Base-by-base conservation (phyloP, 2,329 filamentous ascomycete species). In the Arthrocladium fulminans region DNA sequence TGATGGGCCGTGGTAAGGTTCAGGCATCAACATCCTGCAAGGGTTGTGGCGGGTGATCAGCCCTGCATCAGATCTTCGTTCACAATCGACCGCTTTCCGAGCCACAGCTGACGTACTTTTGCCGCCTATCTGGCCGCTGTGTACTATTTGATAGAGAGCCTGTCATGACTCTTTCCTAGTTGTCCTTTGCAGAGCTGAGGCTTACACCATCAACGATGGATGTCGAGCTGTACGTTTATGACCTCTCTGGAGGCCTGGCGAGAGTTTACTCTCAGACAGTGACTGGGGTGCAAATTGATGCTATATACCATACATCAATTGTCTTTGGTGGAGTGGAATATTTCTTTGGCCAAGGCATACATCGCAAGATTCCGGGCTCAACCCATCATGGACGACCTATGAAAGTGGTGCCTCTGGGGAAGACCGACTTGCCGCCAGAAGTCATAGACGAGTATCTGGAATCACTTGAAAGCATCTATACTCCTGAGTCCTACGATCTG, bases 291-390 rank as follows among this genome's bases (percentile, higher is more conserved):
- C 80, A 84, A 45, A 86, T 96, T 43, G 90, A 97, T 65, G 92
- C 92, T 47, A 80, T 98, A 46, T 97, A 97, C 59, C 92, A 98
- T 65, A 97, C 92, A 0, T 87, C 89, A 0, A 81, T 98, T 47
- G 83, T 95, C 35, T 73, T 97, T 32, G 78, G 81, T 45, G 82
- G 83, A n/a, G 76, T 84, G 44, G 92, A 98, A 67, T 96, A 94
- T 65, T 81, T 90, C 59, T 97, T 89, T 58, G 90, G 94, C 51
- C 82, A 86, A 48, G 88, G 88, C 48, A 84, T 97, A 45, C 86
- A 94, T 59, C 81, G 82, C 47, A 88, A 90, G 51, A 69, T 72
- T 8, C 87, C 92, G 0, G 89, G 89, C 1, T 76, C 78, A 9
- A 96, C 88, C 1, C 90, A 97, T 63, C 83, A 96, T 59, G 92